Percentiles rank a stretch among this genome's conserved stretches.
Conservation (phyloP, 2,329 filamentous ascomycete species). For the Pseudocercospora ulei region DNA sequence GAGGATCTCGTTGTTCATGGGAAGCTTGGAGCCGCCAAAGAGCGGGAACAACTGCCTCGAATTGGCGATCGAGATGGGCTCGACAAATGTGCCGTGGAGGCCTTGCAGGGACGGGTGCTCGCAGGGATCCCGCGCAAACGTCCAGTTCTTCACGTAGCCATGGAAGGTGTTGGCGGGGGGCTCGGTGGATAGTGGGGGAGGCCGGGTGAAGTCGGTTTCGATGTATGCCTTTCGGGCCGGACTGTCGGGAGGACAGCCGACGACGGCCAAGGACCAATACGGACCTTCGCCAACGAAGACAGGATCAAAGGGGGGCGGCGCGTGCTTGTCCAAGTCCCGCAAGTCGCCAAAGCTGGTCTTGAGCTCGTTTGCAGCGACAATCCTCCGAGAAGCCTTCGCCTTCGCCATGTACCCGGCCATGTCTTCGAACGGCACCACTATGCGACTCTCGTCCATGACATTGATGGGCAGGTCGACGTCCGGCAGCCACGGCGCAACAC, state of each 20-base stretch:
- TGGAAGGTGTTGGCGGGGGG: constrained; percentile 33
- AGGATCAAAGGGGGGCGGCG: constrained; percentile 28
- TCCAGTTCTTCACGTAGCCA: constrained; percentile 44
- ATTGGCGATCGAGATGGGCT: constrained; percentile 41
- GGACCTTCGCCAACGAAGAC: constrained; percentile 30
- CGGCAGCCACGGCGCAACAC: constrained; percentile 36
- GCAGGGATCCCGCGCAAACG: constrained; percentile 40
- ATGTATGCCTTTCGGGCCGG: constrained; percentile 33
- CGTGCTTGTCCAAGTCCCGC: constrained; percentile 25
- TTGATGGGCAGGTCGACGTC: constrained; percentile 44
- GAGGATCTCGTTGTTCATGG: constrained; percentile 46
- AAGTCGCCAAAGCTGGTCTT: constrained; percentile 29
- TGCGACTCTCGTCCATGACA: constrained; percentile 43
- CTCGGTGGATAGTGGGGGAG: constrained; percentile 31
- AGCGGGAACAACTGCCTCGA: constrained; percentile 42
- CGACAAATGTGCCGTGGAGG: constrained; percentile 43
- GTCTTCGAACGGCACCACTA: constrained; percentile 43
- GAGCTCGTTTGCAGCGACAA: constrained; percentile 29
- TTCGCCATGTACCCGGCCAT: constrained; percentile 36
- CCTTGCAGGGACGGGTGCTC: constrained; percentile 40
- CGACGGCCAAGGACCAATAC: constrained; percentile 40
- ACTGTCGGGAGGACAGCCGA: constrained; percentile 37
- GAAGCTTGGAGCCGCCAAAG: constrained; percentile 45
- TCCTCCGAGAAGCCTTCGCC: constrained; percentile 29
- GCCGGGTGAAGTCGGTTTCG: constrained; percentile 35